Evolutionary conservation across 2,329 filamentous ascomycete species (phyloP), one percentile per base, ranked within the genome.

Genomic region (Fusarium acutatum): DNA sequence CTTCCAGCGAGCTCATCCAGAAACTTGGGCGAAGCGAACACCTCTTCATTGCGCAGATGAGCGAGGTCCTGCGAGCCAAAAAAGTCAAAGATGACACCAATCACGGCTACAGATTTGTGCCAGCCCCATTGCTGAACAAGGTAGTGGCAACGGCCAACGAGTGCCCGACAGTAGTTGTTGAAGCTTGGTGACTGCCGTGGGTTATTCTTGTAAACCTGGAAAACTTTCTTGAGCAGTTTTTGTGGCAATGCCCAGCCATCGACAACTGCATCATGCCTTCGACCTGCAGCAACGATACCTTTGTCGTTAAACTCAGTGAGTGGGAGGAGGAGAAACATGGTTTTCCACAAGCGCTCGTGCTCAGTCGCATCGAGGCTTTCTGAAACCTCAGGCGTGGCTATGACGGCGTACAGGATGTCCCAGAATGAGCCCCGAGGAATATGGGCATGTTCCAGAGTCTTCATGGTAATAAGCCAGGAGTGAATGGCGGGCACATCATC

Each of bases 121-220:
- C 91, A 93, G 8, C 89, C 89, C 91, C 91, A 93, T 79, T 90
- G 87, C 64, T 87, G 83, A 52, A 92, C 88, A 15, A 92, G 84
- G 76, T 88, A 88, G 76, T 92, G 87, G 69, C 91, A 93, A 35
- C 91, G 87, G 24, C 85, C 84, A 37, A 92, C 81, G 9, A 91
- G 78, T 11, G 88, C 87, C 24, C 88, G 86, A 67, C 88, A 91
- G 75, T 93, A 93, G 67, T 88, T 88, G 72, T 92, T 92, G 83
- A 92, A 92, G 75, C 88, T 88, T 4, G 89, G 84, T 3, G 86
- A 80, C 74, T 92, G 90, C 28, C 84, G 85, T 6, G 80, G 76
- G 61, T 90, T 88, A n/a, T 81, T 80, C 67, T 85, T 84, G 76
- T 92, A 93, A 5, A 91, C 76, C 26, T 87, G 81, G 61, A 92